Conservation (phyloP, 1,139 yeast genomes). For the Nakaseomyces sp. region DNA sequence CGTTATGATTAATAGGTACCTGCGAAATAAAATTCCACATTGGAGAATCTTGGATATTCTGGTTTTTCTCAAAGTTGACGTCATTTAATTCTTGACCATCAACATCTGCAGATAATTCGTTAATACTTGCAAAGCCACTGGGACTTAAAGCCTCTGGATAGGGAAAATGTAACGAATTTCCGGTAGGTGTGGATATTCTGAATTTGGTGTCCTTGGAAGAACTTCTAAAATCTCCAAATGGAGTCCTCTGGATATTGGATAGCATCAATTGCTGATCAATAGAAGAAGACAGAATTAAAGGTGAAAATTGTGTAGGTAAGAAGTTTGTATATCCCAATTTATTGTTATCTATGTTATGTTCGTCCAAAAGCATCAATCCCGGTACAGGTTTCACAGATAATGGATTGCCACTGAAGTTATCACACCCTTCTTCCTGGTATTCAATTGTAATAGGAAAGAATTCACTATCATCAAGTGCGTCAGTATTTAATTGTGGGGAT, state of each 20-base stretch:
- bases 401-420: neutral
- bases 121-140: neutral
- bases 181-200: conserved; percentile 9
- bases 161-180: conserved; percentile 8
- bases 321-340: neutral
- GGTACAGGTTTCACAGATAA: conserved; percentile 1
- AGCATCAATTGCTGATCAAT: conserved; percentile 8
- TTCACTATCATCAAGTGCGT: neutral
- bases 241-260: conserved; percentile 12
- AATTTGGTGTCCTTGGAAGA: conserved; percentile 10
- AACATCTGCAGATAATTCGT: neutral
- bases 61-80: neutral
- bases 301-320: conserved; percentile 4
- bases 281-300: neutral
- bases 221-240: neutral
- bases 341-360: neutral
- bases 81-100: neutral
- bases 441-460: conserved; percentile 35
- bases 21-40: conserved; percentile 3
- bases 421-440: conserved; percentile 11
- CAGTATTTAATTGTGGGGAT: neutral
- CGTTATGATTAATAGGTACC: neutral
- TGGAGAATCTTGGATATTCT: neutral
- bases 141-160: conserved; percentile 1
- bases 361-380: neutral